These are phyloP conservation scores for Scenedesmus sp. DNA, from an alignment of 163 green algal genomes.

Conservation along the genomic window DNA sequence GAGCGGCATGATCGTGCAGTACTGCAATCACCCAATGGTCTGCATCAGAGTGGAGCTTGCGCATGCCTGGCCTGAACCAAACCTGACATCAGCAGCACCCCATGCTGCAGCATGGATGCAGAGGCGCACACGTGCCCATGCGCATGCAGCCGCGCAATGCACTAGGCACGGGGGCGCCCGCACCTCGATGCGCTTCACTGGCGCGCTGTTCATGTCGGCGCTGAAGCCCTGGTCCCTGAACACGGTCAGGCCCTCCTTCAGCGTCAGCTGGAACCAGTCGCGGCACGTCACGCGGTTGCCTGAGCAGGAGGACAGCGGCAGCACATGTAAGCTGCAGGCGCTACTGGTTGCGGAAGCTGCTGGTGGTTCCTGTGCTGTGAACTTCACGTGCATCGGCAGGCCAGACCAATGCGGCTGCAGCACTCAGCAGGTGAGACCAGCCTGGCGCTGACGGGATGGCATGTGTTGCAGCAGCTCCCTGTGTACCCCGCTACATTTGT, in stretches of 20 bases:
- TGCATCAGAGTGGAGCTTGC: too few species aligned
- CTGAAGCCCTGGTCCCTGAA: conserved; percentile 96
- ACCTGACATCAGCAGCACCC: neutral
- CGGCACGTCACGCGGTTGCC: conserved; percentile 95
- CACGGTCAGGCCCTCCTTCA: conserved; percentile 99
- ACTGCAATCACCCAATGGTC: too few species aligned
- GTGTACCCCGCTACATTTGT: too few species aligned
- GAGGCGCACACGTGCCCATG: neutral
- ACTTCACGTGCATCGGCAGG: too few species aligned
- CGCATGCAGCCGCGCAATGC: neutral
- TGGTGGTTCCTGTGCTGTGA: too few species aligned
- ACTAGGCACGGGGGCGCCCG: conserved; percentile 74
- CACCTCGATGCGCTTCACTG: conserved; percentile 95
- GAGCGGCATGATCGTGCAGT: too few species aligned
- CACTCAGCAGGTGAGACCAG: neutral
- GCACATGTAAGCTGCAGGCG: neutral
- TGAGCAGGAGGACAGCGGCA: neutral
- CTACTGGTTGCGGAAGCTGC: neutral
- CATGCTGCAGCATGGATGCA: neutral
- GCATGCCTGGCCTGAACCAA: neutral
- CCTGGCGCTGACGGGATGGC: neutral
- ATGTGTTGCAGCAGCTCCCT: too few species aligned
- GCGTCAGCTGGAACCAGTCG: conserved; percentile 99
- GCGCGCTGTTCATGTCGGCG: conserved; percentile 93
- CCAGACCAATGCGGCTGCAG: neutral